Evolutionary conservation across 768 basidiomycete species (phyloP), one percentile per base, ranked within the genome.

Genomic region (Rhodotorula diobovata): DNA sequence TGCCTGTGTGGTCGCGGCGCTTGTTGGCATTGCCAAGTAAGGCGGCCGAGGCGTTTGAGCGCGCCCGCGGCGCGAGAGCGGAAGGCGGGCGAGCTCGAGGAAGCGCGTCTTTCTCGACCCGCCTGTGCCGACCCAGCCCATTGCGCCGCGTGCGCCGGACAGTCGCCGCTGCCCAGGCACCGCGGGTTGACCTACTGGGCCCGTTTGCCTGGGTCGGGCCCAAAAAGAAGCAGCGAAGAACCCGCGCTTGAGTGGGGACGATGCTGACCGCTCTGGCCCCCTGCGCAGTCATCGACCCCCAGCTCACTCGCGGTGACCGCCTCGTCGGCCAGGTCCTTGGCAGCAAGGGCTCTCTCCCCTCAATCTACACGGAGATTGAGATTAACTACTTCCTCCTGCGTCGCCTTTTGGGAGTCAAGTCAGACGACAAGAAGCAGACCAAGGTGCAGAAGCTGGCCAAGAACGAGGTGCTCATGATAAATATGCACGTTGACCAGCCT

Each of bases 381-480:
- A 93, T 94, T 79, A 90, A 87, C 76, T 84, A 94, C 76, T 99
- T 97, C 88, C 84, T 98, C 43, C 89, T 99, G 45, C 90, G 96
- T 70, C 88, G 96, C 70, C 83, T 98, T 64, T 86, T 98, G n/a
- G 95, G 96, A 80, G 96, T 99, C 72, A 93, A 94, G 81, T 93
- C 93, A 34, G 95, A 97, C 81, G 96, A 98, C 83, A 96, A 94
- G 84, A 99, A 97, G 81, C 91, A 94, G 80, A 96, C 96, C 32
- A 99, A 93, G 81, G 80, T 82, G 34, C 84, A 90, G 63, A 96
- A 96, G 81, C 85, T 96, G 56, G 85, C 87, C 68, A 95, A 95
- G 82, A 89, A 89, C 81, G 94, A 96, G 82, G 85, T 94, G 4
- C 82, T 97, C 6, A 86, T 98, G 71, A 94, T 99, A 84, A 98